Evolutionary conservation across 2,329 filamentous ascomycete species (phyloP), one percentile per base, ranked within the genome.

Genomic region (Dactylellina leptospora): DNA sequence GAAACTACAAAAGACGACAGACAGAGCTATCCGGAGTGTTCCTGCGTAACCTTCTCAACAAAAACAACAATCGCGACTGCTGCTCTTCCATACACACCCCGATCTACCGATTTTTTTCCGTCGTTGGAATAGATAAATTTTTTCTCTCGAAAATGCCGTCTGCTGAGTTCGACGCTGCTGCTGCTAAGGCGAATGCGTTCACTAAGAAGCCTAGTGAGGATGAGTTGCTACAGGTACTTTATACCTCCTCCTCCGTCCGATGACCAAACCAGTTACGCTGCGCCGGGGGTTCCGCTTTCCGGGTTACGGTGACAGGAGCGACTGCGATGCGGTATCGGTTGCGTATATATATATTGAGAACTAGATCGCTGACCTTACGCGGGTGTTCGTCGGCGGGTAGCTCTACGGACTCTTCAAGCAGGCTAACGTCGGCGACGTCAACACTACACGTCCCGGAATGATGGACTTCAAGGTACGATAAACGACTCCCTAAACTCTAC

Each of bases 361-460:
- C n/a, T n/a, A n/a, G n/a, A n/a, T n/a, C n/a, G n/a, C n/a, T n/a
- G n/a, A n/a, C n/a, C n/a, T n/a, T 16, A 3, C 33, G 3, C 3
- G 4, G 11, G 4, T 40, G 36, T 40, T n/a, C 36, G 10, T 40
- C 36, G 8, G 30, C 30, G 30, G 30, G n/a, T 36, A 75, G 74
- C 72, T 75, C 36, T 75, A 75, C 59, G 74, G 33, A 9, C 62
- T 75, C 28, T 75, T 40, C 56, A 75, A 75, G 33, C 74, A 75
- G 36, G 72, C 72, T 27, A 73, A 18, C 22, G 61, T 66, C 22
- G 74, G 74, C 50, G 72, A 75, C 25, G 48, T 64, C 27, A 68
- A 72, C n/a, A 75, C 61, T 11, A 1, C 3, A 0, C 47, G 59
- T n/a, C 74, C 74, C 1, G 73, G 73, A 38, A 58, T 59, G 22